Conservation (phyloP, 106 monocot species). For the Dendrobium officinale region DNA sequence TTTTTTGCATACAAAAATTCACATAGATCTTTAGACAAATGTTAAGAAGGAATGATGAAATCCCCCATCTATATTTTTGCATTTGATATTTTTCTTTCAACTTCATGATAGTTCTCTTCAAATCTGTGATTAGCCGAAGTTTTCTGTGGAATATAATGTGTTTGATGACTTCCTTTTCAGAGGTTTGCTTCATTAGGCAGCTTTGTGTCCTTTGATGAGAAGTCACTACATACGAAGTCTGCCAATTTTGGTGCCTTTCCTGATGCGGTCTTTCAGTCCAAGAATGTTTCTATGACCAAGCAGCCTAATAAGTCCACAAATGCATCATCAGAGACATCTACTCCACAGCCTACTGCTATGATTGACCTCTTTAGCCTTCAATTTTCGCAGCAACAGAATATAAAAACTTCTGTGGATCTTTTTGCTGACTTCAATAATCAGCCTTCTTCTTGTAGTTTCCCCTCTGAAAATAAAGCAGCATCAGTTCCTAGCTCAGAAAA, state of each 20-base stretch:
- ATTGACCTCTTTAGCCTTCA: slow-evolving; percentile 27
- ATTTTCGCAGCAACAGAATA: slow-evolving; percentile 21
- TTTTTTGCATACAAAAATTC: background rate
- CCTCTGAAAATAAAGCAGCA: slow-evolving; percentile 13
- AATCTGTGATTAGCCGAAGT: no score
- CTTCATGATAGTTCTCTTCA: no score
- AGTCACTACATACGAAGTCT: slow-evolving; percentile 31
- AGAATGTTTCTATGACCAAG: slow-evolving; percentile 16
- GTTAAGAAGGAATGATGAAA: slow-evolving; percentile 19
- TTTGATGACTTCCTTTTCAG: slow-evolving; percentile 26
- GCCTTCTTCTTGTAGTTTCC: slow-evolving; percentile 14
- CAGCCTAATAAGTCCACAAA: background rate
- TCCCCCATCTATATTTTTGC: slow-evolving; percentile 26
- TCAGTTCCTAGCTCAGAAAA: slow-evolving; percentile 24
- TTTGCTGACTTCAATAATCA: slow-evolving; percentile 39
- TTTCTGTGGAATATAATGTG: background rate
- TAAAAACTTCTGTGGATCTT: slow-evolving; percentile 30
- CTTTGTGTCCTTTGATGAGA: slow-evolving; percentile 49
- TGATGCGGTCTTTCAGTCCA: slow-evolving; percentile 30
- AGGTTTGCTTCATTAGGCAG: slow-evolving; percentile 64
- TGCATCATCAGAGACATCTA: slow-evolving; percentile 21
- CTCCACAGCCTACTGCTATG: slow-evolving; percentile 7
- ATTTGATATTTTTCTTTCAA: slow-evolving; percentile 7
- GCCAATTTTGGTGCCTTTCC: slow-evolving; percentile 35
- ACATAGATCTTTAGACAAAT: background rate